Conservation (phyloP, 345 rosid species). For the Punica granatum region DNA sequence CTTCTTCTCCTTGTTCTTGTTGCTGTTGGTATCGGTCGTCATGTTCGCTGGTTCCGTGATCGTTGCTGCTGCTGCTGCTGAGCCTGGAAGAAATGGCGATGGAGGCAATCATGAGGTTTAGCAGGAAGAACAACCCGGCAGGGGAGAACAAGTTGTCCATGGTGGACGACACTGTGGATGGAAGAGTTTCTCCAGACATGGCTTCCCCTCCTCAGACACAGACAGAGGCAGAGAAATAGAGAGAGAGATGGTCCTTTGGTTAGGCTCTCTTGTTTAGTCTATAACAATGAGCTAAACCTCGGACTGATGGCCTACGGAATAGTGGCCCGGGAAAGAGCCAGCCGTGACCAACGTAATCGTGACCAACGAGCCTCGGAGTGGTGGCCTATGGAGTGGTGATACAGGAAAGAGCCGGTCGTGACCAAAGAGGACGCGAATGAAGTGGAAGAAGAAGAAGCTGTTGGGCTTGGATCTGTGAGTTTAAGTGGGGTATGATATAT, state of each 20-base stretch:
- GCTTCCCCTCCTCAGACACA: constrained; percentile 1
- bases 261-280: too few relatives aligned
- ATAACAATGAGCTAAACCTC: too few relatives aligned
- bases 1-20: not conserved
- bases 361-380: too few relatives aligned
- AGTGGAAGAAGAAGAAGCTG: not conserved
- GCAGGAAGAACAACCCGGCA: constrained; percentile 11
- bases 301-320: too few relatives aligned
- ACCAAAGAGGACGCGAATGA: not conserved
- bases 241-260: not conserved
- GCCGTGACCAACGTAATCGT: too few relatives aligned
- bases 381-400: too few relatives aligned
- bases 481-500: not conserved
- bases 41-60: constrained; percentile 1
- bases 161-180: constrained; percentile 9
- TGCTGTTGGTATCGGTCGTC: not conserved
- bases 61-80: not conserved
- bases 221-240: not conserved
- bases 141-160: constrained; percentile 12
- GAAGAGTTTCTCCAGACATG: constrained; percentile 10
- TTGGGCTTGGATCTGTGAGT: constrained; percentile 1
- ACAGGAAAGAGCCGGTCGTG: too few relatives aligned
- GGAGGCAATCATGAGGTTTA: constrained; percentile 18
- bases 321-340: too few relatives aligned
- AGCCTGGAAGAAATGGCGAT: constrained; percentile 12